Evolutionary conservation across 441 rosid species (phyloP).

Genomic region (Arabidopsis lyrata): DNA sequence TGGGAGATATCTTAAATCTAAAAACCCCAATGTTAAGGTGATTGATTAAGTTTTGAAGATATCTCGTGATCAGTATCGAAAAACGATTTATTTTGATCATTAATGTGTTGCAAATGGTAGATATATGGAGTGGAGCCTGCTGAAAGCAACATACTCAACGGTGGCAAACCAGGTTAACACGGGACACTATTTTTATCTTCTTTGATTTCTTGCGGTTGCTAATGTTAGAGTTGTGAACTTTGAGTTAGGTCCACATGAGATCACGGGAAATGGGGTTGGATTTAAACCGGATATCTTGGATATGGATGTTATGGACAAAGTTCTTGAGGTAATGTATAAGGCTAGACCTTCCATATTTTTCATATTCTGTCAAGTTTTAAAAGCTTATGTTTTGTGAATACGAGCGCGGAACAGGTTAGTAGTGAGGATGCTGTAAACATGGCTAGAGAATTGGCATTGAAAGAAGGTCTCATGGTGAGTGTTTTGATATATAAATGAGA

Average conservation of each 20-base stretch:
- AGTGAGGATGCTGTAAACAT: slow-evolving; percentile 88
- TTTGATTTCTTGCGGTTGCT: no score
- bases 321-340: slow-evolving; percentile 69
- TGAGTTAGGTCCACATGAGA: slow-evolving; percentile 85
- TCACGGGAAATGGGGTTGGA: slow-evolving; percentile 95
- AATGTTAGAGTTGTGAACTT: slow-evolving; percentile 17
- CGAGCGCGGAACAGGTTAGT: slow-evolving; percentile 56
- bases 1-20: slow-evolving; percentile 84
- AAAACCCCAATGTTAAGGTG: slow-evolving; percentile 90
- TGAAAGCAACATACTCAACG: slow-evolving; percentile 89
- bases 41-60: neutral
- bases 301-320: slow-evolving; percentile 95
- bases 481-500: neutral
- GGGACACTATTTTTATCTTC: no score
- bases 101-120: slow-evolving; percentile 47
- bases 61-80: neutral
- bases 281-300: slow-evolving; percentile 95
- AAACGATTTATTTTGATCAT: slow-evolving; percentile 29
- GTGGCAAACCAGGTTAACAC: slow-evolving; percentile 99
- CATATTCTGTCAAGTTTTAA: neutral
- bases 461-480: slow-evolving; percentile 92
- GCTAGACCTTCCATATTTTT: slow-evolving; percentile 1
- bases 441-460: slow-evolving; percentile 91
- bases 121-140: slow-evolving; percentile 96
- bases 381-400: slow-evolving; percentile 21